Conservation (phyloP, 371 early-diverging fungal species). For the Apophysomyces trapeziformis region DNA sequence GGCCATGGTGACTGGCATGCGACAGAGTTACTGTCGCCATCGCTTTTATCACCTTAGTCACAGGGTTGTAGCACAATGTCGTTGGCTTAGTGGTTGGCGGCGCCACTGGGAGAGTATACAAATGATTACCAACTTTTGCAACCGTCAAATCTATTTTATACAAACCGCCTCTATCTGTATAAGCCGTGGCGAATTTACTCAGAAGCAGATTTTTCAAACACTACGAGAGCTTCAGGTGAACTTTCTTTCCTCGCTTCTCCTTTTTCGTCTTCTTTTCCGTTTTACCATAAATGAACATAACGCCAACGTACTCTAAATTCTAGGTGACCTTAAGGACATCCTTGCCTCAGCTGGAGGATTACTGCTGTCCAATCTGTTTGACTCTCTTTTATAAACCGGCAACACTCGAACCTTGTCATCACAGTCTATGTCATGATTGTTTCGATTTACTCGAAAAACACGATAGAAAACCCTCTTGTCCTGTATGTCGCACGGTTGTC, state of each 20-base stretch:
- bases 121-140: conserved; percentile 1
- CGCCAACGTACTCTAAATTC: neutral
- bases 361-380: conserved; percentile 19
- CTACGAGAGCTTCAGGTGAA: conserved; percentile 1
- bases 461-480: conserved; percentile 1
- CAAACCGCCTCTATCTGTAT: neutral
- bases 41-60: neutral
- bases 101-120: neutral
- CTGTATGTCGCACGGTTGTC: conserved; percentile 1
- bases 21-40: neutral
- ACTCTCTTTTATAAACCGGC: conserved; percentile 17
- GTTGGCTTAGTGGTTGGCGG: conserved; percentile 6
- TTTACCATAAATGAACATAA: too few relatives aligned
- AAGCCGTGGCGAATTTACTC: neutral
- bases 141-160: conserved; percentile 4
- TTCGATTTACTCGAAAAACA: conserved; percentile 12
- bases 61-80: neutral
- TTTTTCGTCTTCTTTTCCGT: too few relatives aligned
- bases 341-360: conserved; percentile 14
- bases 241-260: neutral
- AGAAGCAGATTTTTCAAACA: neutral
- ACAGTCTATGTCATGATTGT: conserved; percentile 16
- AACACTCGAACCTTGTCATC: conserved; percentile 14
- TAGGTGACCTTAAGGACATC: conserved; percentile 7
- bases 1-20: neutral